Evolutionary conservation across 768 basidiomycete genomes (phyloP).

Genomic region (Boletus subparvulus): DNA sequence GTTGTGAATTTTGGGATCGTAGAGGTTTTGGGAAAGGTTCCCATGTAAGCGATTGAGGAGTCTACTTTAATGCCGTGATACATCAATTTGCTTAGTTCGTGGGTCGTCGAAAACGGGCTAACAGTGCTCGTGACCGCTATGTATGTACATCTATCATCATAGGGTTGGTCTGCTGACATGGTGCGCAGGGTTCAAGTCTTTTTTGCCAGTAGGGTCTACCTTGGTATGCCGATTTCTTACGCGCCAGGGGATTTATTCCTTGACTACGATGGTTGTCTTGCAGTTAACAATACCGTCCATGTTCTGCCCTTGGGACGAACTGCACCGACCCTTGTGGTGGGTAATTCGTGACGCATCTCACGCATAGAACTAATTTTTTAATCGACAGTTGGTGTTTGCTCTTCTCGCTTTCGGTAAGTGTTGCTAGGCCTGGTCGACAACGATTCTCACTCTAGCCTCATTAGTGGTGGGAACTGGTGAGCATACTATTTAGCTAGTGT

Average conservation of each 20-base stretch:
- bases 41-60: slow-evolving; percentile 5
- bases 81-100: slow-evolving; percentile 5
- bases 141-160: slow-evolving; percentile 2
- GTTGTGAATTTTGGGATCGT: slow-evolving; percentile 13
- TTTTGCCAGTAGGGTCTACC: slow-evolving; percentile 12
- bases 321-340: slow-evolving; percentile 10
- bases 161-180: background rate
- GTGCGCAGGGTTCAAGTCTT: slow-evolving; percentile 11
- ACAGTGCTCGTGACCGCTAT: slow-evolving; percentile 16
- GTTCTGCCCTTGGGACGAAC: slow-evolving; percentile 12
- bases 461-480: slow-evolving; percentile 9
- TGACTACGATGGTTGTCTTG: background rate
- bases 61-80: background rate
- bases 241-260: background rate
- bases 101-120: slow-evolving; percentile 16
- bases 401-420: slow-evolving; percentile 12
- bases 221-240: slow-evolving; percentile 2
- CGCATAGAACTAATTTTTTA: background rate
- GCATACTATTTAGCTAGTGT: background rate
- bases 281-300: slow-evolving; percentile 1
- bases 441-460: background rate
- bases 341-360: background rate
- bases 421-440: background rate
- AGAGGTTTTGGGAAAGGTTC: slow-evolving; percentile 5
- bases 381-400: slow-evolving; percentile 9